These are phyloP conservation scores for Jaapia argillacea DNA, from an alignment of 768 basidiomycete species.

Conservation along the genomic window DNA sequence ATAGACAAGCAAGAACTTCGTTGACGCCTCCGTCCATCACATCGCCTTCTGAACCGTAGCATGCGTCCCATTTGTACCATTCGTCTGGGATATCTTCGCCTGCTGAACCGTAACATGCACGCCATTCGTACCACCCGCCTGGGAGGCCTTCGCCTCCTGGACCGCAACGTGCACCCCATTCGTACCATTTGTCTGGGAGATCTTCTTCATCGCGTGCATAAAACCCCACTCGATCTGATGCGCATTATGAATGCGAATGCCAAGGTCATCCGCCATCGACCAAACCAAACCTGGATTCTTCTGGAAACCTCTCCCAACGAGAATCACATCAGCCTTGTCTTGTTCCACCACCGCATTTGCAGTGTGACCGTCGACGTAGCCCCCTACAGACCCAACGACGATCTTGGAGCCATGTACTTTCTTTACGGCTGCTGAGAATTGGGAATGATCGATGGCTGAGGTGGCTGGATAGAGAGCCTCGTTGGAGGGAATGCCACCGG, in stretches of 20 bases:
- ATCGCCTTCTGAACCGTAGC: too few species aligned
- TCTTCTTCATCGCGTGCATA: too few species aligned
- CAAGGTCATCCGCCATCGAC: constrained; percentile 2
- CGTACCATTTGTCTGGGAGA: too few species aligned
- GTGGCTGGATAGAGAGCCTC: constrained; percentile 15
- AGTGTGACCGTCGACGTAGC: constrained; percentile 42
- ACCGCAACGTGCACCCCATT: too few species aligned
- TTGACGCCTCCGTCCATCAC: too few species aligned
- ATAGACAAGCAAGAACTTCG: too few species aligned
- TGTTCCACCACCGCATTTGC: constrained; percentile 49
- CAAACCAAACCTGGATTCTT: constrained; percentile 1
- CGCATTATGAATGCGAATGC: background rate
- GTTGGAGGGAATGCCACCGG: constrained; percentile 45
- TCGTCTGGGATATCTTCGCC: too few species aligned
- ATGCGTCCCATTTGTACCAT: too few species aligned
- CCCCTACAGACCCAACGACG: constrained; percentile 44
- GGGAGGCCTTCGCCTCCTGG: too few species aligned
- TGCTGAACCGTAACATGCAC: too few species aligned
- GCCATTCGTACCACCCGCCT: too few species aligned
- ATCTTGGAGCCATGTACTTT: constrained; percentile 30
- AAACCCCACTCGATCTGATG: constrained; percentile 4
- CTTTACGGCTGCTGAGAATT: constrained; percentile 44
- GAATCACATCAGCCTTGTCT: constrained; percentile 45
- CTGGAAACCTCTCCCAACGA: constrained; percentile 13
- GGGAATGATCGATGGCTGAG: constrained; percentile 42